A percentile compares a stretch with the other conserved stretches of the same genome.
phyloP scores from a whole-genome alignment of 2,329 filamentous ascomycete genomes.

The Fusarium gaditjirri region DNA sequence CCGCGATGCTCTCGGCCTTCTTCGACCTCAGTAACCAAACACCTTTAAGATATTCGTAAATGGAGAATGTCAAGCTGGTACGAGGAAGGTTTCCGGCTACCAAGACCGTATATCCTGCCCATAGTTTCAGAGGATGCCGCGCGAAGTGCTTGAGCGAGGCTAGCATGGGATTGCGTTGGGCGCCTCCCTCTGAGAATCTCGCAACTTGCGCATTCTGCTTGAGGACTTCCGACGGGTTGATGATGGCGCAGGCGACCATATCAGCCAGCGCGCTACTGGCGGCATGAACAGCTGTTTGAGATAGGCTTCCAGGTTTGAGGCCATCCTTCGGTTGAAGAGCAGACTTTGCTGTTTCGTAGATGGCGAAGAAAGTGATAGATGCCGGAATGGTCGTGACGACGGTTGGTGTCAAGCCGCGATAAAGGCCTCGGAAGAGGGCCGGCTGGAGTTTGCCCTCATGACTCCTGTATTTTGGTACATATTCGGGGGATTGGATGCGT shows the following conservation, averaged over 20 bases:
- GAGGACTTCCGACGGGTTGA: conserved; percentile 29
- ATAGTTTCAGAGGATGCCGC: conserved; percentile 15
- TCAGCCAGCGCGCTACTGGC: conserved; percentile 24
- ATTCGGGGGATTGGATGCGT: conserved; percentile 21
- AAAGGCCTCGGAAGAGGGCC: conserved; percentile 8
- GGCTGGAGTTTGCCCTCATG: conserved; percentile 13
- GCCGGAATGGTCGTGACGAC: conserved; percentile 26
- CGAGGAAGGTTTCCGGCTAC: conserved; percentile 28
- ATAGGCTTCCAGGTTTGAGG: not conserved
- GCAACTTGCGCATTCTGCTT: conserved; percentile 29
- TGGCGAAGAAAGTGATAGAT: conserved; percentile 24
- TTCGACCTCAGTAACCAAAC: not conserved
- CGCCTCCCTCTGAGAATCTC: conserved; percentile 3
- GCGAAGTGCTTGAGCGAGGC: conserved; percentile 20
- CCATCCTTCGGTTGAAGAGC: conserved; percentile 2
- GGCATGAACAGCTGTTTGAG: conserved; percentile 14
- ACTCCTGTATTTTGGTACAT: conserved; percentile 9
- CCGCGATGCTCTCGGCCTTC: not conserved
- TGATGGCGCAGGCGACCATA: conserved; percentile 28
- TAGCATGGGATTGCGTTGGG: not conserved
- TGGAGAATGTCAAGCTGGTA: conserved; percentile 24
- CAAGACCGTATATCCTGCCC: conserved; percentile 28
- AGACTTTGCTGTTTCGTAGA: conserved; percentile 20
- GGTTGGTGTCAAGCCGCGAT: conserved; percentile 23
- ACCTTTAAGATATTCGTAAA: conserved; percentile 27